Evolutionary conservation across 371 early-diverging fungal genomes (phyloP).

Genomic region (Lichtheimia ramosa): DNA sequence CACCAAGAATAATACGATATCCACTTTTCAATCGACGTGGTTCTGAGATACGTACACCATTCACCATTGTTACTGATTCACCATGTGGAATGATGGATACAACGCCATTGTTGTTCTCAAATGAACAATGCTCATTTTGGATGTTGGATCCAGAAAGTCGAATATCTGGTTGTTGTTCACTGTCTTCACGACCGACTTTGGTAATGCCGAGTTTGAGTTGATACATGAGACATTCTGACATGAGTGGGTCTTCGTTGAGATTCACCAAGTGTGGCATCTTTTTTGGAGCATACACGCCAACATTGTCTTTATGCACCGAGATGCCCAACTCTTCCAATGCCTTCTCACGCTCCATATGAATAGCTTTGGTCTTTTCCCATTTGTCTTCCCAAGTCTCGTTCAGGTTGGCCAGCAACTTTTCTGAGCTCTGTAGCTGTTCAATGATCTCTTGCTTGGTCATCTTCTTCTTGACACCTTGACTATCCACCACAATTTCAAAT

Average conservation of each 20-base stretch:
- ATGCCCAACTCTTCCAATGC: conserved; percentile 84
- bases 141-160: conserved; percentile 74
- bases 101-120: conserved; percentile 63
- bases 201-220: conserved; percentile 80
- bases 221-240: conserved; percentile 90
- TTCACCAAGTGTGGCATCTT: conserved; percentile 87
- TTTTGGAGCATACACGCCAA: conserved; percentile 83
- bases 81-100: conserved; percentile 70
- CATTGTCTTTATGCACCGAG: conserved; percentile 68
- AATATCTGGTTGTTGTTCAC: conserved; percentile 56
- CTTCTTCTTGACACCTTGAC: conserved; percentile 50
- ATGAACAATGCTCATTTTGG: conserved; percentile 71
- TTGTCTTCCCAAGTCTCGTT: conserved; percentile 90
- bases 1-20: conserved; percentile 81
- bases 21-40: conserved; percentile 72
- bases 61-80: conserved; percentile 72
- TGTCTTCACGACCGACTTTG: conserved; percentile 63
- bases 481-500: conserved; percentile 48
- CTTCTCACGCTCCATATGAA: conserved; percentile 74
- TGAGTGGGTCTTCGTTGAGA: conserved; percentile 87
- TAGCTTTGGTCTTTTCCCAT: conserved; percentile 67
- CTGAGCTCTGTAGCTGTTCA: conserved; percentile 82
- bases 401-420: conserved; percentile 85
- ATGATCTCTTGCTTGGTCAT: conserved; percentile 62
- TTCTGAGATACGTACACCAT: conserved; percentile 67